phyloP scores from a whole-genome alignment of 805 yeast genomes.

The Ogataea thermomethanolica region DNA sequence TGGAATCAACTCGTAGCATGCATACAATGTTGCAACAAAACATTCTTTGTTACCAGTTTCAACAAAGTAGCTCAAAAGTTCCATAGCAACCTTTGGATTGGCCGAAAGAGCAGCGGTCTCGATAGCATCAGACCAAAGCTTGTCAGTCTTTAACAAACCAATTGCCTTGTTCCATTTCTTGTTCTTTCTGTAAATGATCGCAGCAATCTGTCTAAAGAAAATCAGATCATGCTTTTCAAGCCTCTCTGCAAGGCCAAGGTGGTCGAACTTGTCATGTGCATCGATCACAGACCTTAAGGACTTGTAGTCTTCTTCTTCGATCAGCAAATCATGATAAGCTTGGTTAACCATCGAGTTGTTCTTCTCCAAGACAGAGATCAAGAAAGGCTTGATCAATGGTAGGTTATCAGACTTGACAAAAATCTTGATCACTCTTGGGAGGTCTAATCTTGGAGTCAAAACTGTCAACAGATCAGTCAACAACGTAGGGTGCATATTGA shows the following conservation, averaged over 20 bases:
- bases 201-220: conserved; percentile 95
- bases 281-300: conserved; percentile 85
- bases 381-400: conserved; percentile 93
- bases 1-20: conserved; percentile 75
- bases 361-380: conserved; percentile 85
- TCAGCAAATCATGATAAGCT: conserved; percentile 92
- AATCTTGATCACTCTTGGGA: conserved; percentile 91
- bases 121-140: conserved; percentile 92
- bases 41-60: conserved; percentile 97
- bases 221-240: conserved; percentile 87
- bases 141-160: conserved; percentile 83
- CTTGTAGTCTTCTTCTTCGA: conserved; percentile 95
- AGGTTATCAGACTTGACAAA: conserved; percentile 93
- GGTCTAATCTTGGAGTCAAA: conserved; percentile 84
- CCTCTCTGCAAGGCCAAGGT: conserved; percentile 86
- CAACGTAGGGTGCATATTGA: conserved; percentile 86
- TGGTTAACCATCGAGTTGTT: conserved; percentile 88
- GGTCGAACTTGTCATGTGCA: conserved; percentile 85
- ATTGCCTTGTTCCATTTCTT: conserved; percentile 91
- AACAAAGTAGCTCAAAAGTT: conserved; percentile 83
- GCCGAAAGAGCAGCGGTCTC: conserved; percentile 85
- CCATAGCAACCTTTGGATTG: conserved; percentile 80
- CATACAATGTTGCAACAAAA: conserved; percentile 82
- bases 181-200: conserved; percentile 87
- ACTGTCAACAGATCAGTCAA: conserved; percentile 82